Evolutionary conservation across 352 stramenopile species (phyloP), one percentile per base, ranked within the genome.

Genomic region (Globisporangium echinulatum): DNA sequence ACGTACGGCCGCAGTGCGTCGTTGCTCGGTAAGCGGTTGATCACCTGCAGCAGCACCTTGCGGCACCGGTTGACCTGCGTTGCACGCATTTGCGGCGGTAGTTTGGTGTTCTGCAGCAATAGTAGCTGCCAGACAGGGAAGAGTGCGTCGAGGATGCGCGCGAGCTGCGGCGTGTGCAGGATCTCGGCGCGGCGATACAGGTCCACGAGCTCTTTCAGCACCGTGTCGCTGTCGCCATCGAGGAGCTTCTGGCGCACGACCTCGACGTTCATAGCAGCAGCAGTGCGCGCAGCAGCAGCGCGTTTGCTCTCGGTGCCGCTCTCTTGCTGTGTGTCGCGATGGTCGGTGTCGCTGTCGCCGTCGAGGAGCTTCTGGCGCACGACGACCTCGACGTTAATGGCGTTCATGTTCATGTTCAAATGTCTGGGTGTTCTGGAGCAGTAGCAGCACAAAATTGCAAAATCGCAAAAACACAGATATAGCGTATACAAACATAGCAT

Each of bases 1-100:
- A 97, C 92, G 74, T 98, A 98, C 47, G 94, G 91, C n/a, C 94
- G 80, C 63, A 99, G 77, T 37, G 89, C 75, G 25, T 98, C 94
- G 56, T 98, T 98, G 68, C 94, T 96, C 40, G 94, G 95, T 61
- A 98, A 71, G 13, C 96, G 79, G 66, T 97, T 96, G 17, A 98
- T 68, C 59, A 98, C 97, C 74, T 99, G 94, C 37, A 98, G 72
- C 54, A 98, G 75, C 25, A 96, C 69, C 66, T 98, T 96, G 19
- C 96, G 87, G 60, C 96, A 88, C 44, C 90, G 87, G 62, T 98
- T 93, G 48, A 77, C 69, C 54, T 77, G 74, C 53, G 90, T 92
- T 56, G 87, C 72, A 36, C 66, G 75, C 59, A 81, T 61, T 69
- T 97, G 90, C 58, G 85, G 86, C 56, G 76, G 68, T 14, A 95